phyloP scores from a whole-genome alignment of 768 basidiomycete genomes.

The Kwoniella pini region DNA sequence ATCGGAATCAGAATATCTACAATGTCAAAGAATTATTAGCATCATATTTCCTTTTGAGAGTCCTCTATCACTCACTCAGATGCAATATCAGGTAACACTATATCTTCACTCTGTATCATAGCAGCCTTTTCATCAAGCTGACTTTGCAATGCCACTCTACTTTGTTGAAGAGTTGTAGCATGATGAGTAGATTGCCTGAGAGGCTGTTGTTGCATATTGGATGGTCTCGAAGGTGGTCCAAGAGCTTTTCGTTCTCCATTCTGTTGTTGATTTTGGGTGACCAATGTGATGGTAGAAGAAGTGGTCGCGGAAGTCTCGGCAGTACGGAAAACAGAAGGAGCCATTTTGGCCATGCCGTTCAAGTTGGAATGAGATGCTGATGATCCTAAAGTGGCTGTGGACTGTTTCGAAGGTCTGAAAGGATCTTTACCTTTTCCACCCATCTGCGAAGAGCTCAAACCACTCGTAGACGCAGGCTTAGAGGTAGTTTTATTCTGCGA shows the following conservation, averaged over 20 bases:
- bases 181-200: conserved; percentile 21
- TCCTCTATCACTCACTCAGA: conserved; percentile 71
- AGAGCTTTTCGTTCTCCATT: conserved; percentile 30
- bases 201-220: conserved; percentile 27
- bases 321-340: conserved; percentile 41
- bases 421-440: conserved; percentile 35
- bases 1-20: conserved; percentile 80
- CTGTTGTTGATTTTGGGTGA: conserved; percentile 21
- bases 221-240: conserved; percentile 45
- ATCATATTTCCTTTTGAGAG: too few relatives aligned
- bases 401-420: conserved; percentile 26
- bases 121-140: conserved; percentile 39
- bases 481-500: conserved; percentile 13
- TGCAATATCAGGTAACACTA: conserved; percentile 84
- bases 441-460: not conserved
- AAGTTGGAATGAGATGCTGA: conserved; percentile 9
- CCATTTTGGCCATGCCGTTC: conserved; percentile 26
- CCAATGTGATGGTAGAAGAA: conserved; percentile 35
- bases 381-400: conserved; percentile 10
- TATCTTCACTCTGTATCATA: conserved; percentile 48
- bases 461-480: not conserved
- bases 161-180: conserved; percentile 35
- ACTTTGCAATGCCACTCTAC: conserved; percentile 35
- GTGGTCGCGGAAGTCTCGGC: conserved; percentile 18
- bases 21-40: too few relatives aligned